Percentiles rank a stretch among this genome's conserved stretches.
Evolutionary conservation across 345 rosid species (phyloP).

Genomic region (Arabidopsis arenosa): DNA sequence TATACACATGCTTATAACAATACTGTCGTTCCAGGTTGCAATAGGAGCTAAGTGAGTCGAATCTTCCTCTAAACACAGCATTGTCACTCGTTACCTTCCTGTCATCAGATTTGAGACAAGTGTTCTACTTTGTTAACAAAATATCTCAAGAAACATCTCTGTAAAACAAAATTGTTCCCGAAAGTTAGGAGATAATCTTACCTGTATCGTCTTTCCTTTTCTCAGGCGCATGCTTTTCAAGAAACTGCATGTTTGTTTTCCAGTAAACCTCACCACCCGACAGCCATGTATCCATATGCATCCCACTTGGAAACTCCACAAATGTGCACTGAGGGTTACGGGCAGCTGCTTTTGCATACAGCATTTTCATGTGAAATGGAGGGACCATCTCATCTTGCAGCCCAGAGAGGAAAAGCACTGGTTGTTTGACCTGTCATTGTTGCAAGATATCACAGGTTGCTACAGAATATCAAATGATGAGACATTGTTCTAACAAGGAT

Average conservation of each 20-base stretch:
- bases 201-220: constrained; percentile 47
- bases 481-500: neutral
- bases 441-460: constrained; percentile 18
- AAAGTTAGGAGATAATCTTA: neutral
- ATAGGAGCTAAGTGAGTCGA: constrained; percentile 31
- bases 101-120: constrained; percentile 34
- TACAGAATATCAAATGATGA: constrained; percentile 1
- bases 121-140: too few relatives aligned
- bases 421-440: constrained; percentile 76
- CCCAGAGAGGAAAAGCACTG: constrained; percentile 94
- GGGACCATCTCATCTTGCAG: constrained; percentile 99
- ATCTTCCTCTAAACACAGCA: constrained; percentile 33
- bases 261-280: constrained; percentile 92
- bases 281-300: constrained; percentile 99
- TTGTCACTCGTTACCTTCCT: constrained; percentile 33
- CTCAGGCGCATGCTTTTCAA: constrained; percentile 66
- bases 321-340: constrained; percentile 69
- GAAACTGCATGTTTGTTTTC: constrained; percentile 65
- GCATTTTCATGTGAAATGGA: constrained; percentile 86
- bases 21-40: constrained; percentile 32
- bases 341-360: constrained; percentile 91
- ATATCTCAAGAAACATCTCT: neutral
- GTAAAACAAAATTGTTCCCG: constrained; percentile 21
- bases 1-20: constrained; percentile 35
- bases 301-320: constrained; percentile 88